Evolutionary conservation across 1,284 basidiomycete species (phyloP).

Genomic region (Rhodotorula sp.): DNA sequence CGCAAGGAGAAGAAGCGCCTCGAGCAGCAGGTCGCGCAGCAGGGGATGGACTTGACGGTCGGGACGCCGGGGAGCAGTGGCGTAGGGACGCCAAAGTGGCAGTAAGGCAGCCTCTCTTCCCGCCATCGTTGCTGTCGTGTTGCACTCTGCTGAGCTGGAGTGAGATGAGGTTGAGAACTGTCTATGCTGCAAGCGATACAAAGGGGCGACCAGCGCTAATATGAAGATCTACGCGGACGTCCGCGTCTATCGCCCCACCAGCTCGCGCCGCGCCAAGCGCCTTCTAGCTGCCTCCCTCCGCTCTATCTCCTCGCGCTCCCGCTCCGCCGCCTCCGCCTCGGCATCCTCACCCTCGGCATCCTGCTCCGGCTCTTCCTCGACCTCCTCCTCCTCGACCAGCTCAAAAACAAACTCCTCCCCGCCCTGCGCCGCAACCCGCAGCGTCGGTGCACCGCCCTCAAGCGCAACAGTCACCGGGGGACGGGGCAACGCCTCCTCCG

Average conservation of each 20-base stretch:
- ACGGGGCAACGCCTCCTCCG: not conserved
- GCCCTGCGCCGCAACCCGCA: not conserved
- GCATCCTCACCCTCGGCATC: not conserved
- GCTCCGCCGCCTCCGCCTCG: conserved; percentile 1
- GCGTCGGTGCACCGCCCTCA: not conserved
- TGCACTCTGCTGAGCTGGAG: no score
- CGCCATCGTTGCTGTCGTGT: no score
- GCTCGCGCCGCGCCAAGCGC: not conserved
- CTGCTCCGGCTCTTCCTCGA: not conserved
- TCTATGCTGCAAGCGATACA: not conserved
- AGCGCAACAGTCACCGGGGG: not conserved
- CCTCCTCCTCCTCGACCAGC: not conserved
- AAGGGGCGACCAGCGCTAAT: not conserved
- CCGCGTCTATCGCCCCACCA: not conserved
- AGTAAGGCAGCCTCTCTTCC: no score
- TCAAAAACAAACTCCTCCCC: not conserved
- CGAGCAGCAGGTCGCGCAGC: not conserved
- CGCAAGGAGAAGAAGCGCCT: conserved; percentile 25
- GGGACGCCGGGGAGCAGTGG: conserved; percentile 20
- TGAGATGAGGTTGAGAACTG: no score
- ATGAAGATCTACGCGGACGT: not conserved
- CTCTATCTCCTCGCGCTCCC: conserved; percentile 1
- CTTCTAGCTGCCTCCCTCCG: not conserved
- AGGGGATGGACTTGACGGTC: conserved; percentile 17
- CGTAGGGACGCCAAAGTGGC: conserved; percentile 4